Conservation (phyloP, 2,329 filamentous ascomycete species). For the Ceratocystis papillata region DNA sequence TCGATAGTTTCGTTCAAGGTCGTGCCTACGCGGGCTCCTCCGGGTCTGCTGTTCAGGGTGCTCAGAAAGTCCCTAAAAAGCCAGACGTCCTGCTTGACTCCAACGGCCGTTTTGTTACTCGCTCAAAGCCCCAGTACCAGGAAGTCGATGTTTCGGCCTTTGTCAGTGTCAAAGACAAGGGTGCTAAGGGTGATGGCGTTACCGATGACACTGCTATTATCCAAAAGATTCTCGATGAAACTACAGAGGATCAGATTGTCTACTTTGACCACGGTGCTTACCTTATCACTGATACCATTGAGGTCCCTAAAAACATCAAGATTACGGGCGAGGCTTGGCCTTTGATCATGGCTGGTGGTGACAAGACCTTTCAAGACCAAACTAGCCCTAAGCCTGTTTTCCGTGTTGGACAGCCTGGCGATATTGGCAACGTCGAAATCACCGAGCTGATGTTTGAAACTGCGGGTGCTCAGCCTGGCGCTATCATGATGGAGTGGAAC, state of each 20-base stretch:
- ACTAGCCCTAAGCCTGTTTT: constrained; percentile 72
- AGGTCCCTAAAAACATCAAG: constrained; percentile 66
- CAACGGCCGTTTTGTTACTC: constrained; percentile 62
- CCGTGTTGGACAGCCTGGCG: constrained; percentile 67
- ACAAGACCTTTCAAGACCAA: constrained; percentile 58
- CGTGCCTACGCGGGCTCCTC: constrained; percentile 50
- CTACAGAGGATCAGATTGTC: constrained; percentile 52
- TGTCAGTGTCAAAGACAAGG: constrained; percentile 68
- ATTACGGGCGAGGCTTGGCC: constrained; percentile 91
- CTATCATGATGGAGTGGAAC: constrained; percentile 89
- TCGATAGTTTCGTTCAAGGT: constrained; percentile 70
- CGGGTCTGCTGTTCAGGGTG: constrained; percentile 47
- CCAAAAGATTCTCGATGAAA: constrained; percentile 63
- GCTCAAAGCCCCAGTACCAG: constrained; percentile 83
- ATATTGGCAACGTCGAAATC: constrained; percentile 73
- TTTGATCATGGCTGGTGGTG: constrained; percentile 71
- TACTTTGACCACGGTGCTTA: constrained; percentile 71
- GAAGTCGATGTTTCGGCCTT: constrained; percentile 56
- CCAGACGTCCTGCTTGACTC: constrained; percentile 54
- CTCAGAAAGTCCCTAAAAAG: constrained; percentile 45
- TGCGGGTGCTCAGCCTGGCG: constrained; percentile 70
- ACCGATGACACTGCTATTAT: constrained; percentile 82
- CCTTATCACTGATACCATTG: constrained; percentile 57
- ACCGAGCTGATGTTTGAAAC: constrained; percentile 80
- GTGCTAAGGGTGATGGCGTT: constrained; percentile 75